Evolutionary conservation across 2,329 filamentous ascomycete genomes (phyloP), one percentile per base, ranked within the genome.

Genomic region (Xylaria sp.): DNA sequence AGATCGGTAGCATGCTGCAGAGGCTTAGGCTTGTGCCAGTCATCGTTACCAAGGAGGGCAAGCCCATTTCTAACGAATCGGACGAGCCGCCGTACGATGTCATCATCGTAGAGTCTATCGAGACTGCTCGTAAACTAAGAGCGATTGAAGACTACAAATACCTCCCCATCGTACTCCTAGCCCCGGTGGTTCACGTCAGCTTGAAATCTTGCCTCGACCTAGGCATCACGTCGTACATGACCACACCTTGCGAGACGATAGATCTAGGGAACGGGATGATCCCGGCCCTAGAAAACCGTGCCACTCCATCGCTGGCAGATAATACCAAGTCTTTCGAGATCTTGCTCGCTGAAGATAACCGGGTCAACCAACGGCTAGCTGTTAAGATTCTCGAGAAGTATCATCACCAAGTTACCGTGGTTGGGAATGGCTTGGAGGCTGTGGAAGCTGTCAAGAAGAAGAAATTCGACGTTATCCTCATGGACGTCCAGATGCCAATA

Each of bases 401-500:
- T 72, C 92, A 97, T 69, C 91, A 95, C 69, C 87, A 88, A 21
- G 91, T 95, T 20, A 93, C 90, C 1, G 94, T 99, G 20, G 94
- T 96, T 40, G 91, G 92, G 66, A 99, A 99, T 70, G 94, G 94
- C 57, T 83, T 92, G 61, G 93, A 97, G 69, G 94, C 94, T 1
- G 86, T 97, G 13, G 90, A 97, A 69, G 87, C 90, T n/a, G 87
- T 97, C 64, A 92, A 95, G 79, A 85, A 88, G 70, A 93, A 89
- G 76, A 89, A 91, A 70, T 99, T 95, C 71, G 94, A 99, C 72
- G 91, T 96, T 57, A 94, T 99, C 61, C 82, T 99, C 44, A 99
- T 99, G 94, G 94, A 99, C 70, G 94, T 99, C 17, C 94, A 97
- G 72, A 99, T 99, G 94, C 94, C 94, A n/a, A 90, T 97, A 67